A percentile compares a stretch with the other conserved stretches of the same genome.
These are phyloP conservation scores for Gloeophyllum trabeum DNA, from an alignment of 768 basidiomycete species.

Conservation along the genomic window DNA sequence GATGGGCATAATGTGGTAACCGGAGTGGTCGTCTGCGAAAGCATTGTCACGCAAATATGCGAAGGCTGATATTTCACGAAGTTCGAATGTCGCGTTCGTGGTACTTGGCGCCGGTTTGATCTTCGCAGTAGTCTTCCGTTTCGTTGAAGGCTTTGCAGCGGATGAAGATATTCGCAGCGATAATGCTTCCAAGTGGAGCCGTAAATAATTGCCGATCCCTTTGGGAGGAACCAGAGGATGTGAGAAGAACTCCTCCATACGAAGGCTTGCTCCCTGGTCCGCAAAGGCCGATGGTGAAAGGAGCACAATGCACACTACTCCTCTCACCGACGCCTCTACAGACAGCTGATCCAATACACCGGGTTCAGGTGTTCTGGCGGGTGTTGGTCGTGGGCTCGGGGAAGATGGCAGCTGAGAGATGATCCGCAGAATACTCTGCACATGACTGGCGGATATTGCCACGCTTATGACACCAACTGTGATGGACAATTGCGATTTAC, in stretches of 20 bases:
- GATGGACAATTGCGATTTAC: constrained; percentile 28
- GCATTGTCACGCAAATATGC: constrained; percentile 24
- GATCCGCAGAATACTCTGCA: constrained; percentile 33
- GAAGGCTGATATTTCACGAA: constrained; percentile 48
- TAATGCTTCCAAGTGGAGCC: constrained; percentile 22
- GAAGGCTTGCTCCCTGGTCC: too few species aligned
- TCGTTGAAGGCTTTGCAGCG: background rate
- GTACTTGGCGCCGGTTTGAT: constrained; percentile 3
- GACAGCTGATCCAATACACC: background rate
- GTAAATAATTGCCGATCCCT: constrained; percentile 37
- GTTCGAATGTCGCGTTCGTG: constrained; percentile 13
- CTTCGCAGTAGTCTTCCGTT: constrained; percentile 1
- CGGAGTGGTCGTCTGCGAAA: constrained; percentile 8
- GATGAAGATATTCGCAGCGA: constrained; percentile 11
- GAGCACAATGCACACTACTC: constrained; percentile 37
- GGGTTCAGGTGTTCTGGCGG: background rate
- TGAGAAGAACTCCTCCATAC: constrained; percentile 34
- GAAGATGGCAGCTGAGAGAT: background rate
- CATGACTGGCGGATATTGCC: constrained; percentile 44
- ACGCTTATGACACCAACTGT: constrained; percentile 41
- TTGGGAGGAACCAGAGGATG: constrained; percentile 49
- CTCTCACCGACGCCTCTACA: constrained; percentile 4
- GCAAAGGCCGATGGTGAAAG: too few species aligned
- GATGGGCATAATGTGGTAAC: constrained; percentile 43
- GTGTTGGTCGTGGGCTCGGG: background rate